These are phyloP conservation scores for Boletus coccyginus DNA, from an alignment of 768 basidiomycete species.

Conservation along the genomic window DNA sequence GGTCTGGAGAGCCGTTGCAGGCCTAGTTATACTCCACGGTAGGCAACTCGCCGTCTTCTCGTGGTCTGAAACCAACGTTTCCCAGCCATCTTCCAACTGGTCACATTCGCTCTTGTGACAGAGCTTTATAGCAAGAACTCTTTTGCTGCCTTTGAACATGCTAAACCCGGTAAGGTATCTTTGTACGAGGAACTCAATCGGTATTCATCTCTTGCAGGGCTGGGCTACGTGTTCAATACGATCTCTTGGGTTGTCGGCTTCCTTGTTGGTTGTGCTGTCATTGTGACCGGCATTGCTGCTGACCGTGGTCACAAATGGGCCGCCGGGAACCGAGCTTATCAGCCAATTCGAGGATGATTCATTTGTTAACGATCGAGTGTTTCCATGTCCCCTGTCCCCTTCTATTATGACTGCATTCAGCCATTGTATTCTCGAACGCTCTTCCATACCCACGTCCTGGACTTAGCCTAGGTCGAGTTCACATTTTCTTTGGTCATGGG, in stretches of 20 bases:
- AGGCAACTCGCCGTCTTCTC: background rate
- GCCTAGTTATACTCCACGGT: constrained; percentile 63
- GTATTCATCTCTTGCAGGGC: constrained; percentile 39
- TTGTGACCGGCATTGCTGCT: constrained; percentile 58
- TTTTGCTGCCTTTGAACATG: constrained; percentile 53
- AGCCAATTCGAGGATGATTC: constrained; percentile 28
- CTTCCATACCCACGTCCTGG: constrained; percentile 10
- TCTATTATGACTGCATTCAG: background rate
- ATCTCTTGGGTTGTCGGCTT: constrained; percentile 61
- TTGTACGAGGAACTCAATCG: background rate
- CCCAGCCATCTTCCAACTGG: constrained; percentile 57
- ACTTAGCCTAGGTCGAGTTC: background rate
- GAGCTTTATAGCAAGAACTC: constrained; percentile 49
- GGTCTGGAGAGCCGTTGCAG: constrained; percentile 74
- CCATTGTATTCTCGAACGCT: background rate
- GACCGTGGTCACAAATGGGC: constrained; percentile 60
- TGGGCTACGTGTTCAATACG: constrained; percentile 56
- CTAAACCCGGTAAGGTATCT: constrained; percentile 51
- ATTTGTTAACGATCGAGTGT: background rate
- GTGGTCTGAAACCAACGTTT: background rate
- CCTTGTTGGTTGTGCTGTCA: constrained; percentile 49
- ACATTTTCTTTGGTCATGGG: background rate
- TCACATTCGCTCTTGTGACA: constrained; percentile 62
- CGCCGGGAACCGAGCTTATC: constrained; percentile 70
- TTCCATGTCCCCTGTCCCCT: background rate